Evolutionary conservation across 108 stramenopile species (phyloP).

Genomic region (Fragilaria radians): DNA sequence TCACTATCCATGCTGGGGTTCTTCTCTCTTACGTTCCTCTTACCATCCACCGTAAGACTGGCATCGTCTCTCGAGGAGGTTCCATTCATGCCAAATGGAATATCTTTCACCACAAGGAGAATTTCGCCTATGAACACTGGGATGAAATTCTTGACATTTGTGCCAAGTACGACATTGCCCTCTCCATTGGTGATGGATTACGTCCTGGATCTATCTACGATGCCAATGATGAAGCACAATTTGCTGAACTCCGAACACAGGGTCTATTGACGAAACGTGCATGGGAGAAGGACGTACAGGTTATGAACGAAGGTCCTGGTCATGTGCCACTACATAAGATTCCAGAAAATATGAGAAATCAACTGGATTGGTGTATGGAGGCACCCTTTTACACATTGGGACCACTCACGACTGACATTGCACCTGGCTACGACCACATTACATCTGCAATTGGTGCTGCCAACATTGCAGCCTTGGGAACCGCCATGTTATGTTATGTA

Average conservation of each 20-base stretch:
- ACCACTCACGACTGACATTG: constrained; percentile 83
- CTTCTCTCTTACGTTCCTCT: constrained; percentile 71
- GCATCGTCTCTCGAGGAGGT: constrained; percentile 81
- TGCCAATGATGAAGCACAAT: constrained; percentile 76
- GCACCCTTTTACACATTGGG: constrained; percentile 86
- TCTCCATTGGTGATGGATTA: constrained; percentile 81
- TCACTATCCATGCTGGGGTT: constrained; percentile 85
- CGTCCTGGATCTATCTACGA: constrained; percentile 74
- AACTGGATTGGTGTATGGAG: constrained; percentile 82
- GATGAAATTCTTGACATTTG: constrained; percentile 71
- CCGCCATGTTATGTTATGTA: constrained; percentile 81
- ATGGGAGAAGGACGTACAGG: constrained; percentile 88
- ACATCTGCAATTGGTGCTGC: constrained; percentile 83
- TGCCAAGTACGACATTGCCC: constrained; percentile 76
- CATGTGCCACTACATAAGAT: constrained; percentile 88
- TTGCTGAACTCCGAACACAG: constrained; percentile 72
- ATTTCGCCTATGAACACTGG: constrained; percentile 87
- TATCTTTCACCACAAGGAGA: constrained; percentile 82
- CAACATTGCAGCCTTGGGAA: constrained; percentile 81
- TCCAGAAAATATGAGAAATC: constrained; percentile 87
- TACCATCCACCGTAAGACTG: constrained; percentile 72
- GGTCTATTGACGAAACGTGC: constrained; percentile 73
- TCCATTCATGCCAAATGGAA: constrained; percentile 84
- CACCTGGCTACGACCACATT: constrained; percentile 84
- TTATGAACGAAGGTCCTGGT: constrained; percentile 87